Conservation (phyloP, 1,284 basidiomycete genomes). For the Neonothopanus nambi region DNA sequence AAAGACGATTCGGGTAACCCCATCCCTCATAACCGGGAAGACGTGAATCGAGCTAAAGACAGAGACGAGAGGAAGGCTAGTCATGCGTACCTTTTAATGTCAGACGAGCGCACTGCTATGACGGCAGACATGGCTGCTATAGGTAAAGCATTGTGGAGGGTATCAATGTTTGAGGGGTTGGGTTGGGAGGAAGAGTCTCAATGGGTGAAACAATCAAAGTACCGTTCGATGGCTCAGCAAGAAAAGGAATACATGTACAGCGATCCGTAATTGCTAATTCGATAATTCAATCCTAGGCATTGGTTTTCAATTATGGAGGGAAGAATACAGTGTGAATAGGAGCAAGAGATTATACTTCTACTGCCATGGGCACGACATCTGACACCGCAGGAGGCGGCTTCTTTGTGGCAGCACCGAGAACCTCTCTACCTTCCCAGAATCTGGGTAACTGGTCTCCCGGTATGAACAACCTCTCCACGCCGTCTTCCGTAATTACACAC, state of each 20-base stretch:
- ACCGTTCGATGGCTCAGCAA: constrained; percentile 4
- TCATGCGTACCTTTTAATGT: constrained; percentile 67
- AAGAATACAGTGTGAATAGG: constrained; percentile 11
- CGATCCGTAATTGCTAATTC: background rate
- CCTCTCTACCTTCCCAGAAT: constrained; percentile 84
- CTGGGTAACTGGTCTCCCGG: constrained; percentile 90
- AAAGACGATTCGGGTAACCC: background rate
- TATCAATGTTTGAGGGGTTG: constrained; percentile 70
- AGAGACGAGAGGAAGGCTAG: constrained; percentile 32
- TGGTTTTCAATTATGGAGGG: background rate
- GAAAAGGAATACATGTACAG: constrained; percentile 1
- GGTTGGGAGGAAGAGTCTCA: constrained; percentile 32
- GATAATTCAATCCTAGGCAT: background rate
- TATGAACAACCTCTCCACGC: constrained; percentile 90
- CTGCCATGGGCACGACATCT: constrained; percentile 60
- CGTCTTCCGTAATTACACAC: constrained; percentile 93
- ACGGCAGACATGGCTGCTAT: constrained; percentile 61
- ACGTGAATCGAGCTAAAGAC: background rate
- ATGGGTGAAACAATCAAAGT: constrained; percentile 16
- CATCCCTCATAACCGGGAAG: too few species aligned
- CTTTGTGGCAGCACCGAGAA: constrained; percentile 46
- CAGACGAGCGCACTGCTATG: constrained; percentile 45
- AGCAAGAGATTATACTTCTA: constrained; percentile 56
- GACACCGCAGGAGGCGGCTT: constrained; percentile 25
- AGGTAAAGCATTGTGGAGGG: constrained; percentile 71